A percentile compares a stretch with the other conserved stretches of the same genome.
phyloP scores from a whole-genome alignment of 208 protist genomes.

The Balamuthia mandrillaris region DNA sequence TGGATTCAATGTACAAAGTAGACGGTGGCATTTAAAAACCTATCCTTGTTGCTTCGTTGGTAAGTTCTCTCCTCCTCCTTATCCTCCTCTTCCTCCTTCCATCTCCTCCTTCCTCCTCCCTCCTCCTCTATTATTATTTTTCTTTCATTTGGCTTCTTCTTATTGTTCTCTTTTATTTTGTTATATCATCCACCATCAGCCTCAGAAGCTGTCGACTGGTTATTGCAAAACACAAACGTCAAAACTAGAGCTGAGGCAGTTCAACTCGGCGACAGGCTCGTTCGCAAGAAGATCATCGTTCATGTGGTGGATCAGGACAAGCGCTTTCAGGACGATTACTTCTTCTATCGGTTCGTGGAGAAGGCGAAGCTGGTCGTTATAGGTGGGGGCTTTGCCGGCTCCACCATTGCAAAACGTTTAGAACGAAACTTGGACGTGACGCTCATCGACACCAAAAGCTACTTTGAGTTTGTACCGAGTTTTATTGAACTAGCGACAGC shows the following conservation, averaged over 20 bases:
- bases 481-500: too few relatives aligned
- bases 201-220: background rate
- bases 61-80: too few relatives aligned
- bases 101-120: too few relatives aligned
- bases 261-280: background rate
- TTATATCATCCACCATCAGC: too few relatives aligned
- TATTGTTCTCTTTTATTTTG: too few relatives aligned
- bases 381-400: slow-evolving; percentile 56
- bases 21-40: background rate
- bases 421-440: slow-evolving; percentile 55
- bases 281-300: background rate
- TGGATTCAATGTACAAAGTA: background rate
- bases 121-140: too few relatives aligned
- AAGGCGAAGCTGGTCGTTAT: slow-evolving; percentile 49
- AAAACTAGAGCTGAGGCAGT: background rate
- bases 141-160: too few relatives aligned
- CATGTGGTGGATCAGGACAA: background rate
- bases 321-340: slow-evolving; percentile 1
- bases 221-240: background rate
- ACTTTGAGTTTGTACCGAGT: too few relatives aligned
- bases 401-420: slow-evolving; percentile 46
- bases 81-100: too few relatives aligned
- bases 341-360: slow-evolving; percentile 12
- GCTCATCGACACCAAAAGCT: slow-evolving; percentile 58
- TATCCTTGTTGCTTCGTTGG: background rate